Base-by-base conservation (phyloP, 2,329 filamentous ascomycete genomes). In the Alternaria solani region DNA sequence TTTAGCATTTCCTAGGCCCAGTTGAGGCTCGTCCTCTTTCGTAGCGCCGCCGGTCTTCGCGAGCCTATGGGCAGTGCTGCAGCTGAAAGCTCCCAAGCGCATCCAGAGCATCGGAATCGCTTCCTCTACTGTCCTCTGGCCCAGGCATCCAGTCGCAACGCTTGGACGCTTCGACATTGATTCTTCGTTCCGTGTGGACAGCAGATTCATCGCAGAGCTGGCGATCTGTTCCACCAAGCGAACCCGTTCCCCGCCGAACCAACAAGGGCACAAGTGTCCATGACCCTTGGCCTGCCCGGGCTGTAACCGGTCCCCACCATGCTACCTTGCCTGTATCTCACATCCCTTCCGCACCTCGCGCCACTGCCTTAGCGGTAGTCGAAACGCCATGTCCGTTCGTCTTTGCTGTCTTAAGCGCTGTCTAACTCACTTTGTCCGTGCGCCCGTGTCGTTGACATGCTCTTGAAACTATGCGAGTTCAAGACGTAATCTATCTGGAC, bases 191-290 rank as follows among this genome's bases (percentile, higher is more conserved):
- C 56, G 63, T 66, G 55, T 67, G 63, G 64, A 55, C 63, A 67
- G 57, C 63, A 61, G 51, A 30, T 30, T 55, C 61, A 51, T 65
- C 61, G 53, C 60, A 57, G 59, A 67, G 32, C 63, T 57, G 69
- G 66, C 73, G 69, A 75, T 74, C 74, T 71, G 72, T 74, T 72
- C 71, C 72, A 75, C 72, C 69, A 74, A 62, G 63, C 73, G 67
- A 60, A 60, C 72, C 75, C 74, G 72, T 68, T 65, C 69, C 64
- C 70, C 69, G 68, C 65, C 62, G 64, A 72, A 57, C 72, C 69
- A 67, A 57, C 72, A 70, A 67, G 71, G 72, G 62, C 65, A 62
- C 53, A 65, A 49, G 59, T 57, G 61, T 39, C 58, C 64, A 64
- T 64, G 46, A 49, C 46, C 65, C 66, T 66, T 62, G 61, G 60